Evolutionary conservation across 805 yeast species (phyloP), one percentile per base, ranked within the genome.

Genomic region (Starmera dryadoides): DNA sequence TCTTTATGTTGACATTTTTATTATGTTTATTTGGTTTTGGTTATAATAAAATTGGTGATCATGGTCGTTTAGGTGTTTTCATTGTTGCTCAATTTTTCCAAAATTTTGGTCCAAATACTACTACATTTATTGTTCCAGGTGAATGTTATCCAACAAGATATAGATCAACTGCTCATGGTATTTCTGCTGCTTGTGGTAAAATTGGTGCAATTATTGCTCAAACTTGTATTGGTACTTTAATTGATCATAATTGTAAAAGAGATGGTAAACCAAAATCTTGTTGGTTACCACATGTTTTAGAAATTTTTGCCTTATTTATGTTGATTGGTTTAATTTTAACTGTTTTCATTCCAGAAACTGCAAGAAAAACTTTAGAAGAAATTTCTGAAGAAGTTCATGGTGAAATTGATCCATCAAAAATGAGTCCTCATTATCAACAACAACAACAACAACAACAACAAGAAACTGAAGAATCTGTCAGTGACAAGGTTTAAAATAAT

Each of bases 161-260:
- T 69, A 83, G 96, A 80, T 86, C 95, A 19, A 79, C 95, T 50
- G 95, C 96, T 36, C 96, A 87, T 56, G 96, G 96, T 73, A 73
- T 87, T 46, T 86, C 95, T 47, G 96, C 96, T 52, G 96, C 94
- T 37, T 63, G 78, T 26, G 96, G 96, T 72, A 87, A 87, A 63
- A 71, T 86, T 53, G 96, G 96, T 69, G 95, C 96, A 43, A 86
- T 87, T 51, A 77, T 87, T 70, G 95, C 96, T 21, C 93, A 83
- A 68, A 80, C 89, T 46, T 82, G 84, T 60, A 64, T 84, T 50
- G 93, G 96, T 73, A 86, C 95, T 47, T 73, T 87, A 55, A 73
- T 81, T 41, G 71, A 83, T 72, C 91, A 83, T 63, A 73, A 77
- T 46, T 87, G 95, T 77, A 67, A 86, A 29, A 64, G 67, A 37